phyloP scores from a whole-genome alignment of 768 basidiomycete genomes.

The Lentinula boryana region DNA sequence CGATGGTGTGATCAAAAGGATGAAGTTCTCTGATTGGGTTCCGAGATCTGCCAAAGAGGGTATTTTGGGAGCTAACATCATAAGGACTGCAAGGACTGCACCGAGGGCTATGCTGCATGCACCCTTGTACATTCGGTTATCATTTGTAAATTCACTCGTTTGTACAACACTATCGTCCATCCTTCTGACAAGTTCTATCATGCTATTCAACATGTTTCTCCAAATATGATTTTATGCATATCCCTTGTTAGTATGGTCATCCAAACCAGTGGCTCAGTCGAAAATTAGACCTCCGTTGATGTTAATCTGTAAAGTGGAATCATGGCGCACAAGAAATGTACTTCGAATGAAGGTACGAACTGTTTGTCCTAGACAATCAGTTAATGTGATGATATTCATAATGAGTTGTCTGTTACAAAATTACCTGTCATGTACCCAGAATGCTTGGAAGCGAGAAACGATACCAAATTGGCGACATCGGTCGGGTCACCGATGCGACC shows the following conservation, averaged over 20 bases:
- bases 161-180: too few species aligned
- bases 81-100: too few species aligned
- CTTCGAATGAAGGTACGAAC: background rate
- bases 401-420: background rate
- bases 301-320: background rate
- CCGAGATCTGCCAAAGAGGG: background rate
- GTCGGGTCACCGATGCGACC: constrained; percentile 14
- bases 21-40: background rate
- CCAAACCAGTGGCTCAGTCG: constrained; percentile 8
- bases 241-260: too few species aligned
- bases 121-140: too few species aligned
- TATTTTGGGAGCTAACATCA: background rate
- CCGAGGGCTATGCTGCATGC: too few species aligned
- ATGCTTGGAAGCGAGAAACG: constrained; percentile 24
- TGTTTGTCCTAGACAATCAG: background rate
- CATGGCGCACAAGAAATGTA: background rate
- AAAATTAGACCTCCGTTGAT: constrained; percentile 11
- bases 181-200: too few species aligned
- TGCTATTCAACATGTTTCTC: too few species aligned
- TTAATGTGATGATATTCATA: background rate
- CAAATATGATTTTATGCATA: too few species aligned
- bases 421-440: constrained; percentile 23
- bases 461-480: constrained; percentile 23
- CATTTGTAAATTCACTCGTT: too few species aligned
- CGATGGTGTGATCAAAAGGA: background rate